phyloP scores from a whole-genome alignment of 2,329 filamentous ascomycete species.

The Neonectria neomacrospora region DNA sequence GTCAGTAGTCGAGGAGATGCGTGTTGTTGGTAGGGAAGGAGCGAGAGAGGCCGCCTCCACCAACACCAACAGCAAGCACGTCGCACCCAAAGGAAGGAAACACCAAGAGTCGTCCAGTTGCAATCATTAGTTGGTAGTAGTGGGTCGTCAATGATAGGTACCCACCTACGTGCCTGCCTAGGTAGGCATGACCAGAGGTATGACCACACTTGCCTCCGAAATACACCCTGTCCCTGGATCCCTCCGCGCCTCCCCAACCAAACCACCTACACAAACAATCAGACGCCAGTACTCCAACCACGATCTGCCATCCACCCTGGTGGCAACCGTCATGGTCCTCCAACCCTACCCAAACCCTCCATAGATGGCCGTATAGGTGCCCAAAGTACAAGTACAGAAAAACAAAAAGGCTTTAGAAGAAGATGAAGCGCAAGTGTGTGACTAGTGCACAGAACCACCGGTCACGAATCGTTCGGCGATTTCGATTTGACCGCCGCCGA shows the following conservation, averaged over 20 bases:
- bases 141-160: neutral
- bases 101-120: neutral
- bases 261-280: constrained; percentile 17
- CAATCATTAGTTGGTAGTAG: constrained; percentile 7
- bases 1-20: neutral
- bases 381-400: constrained; percentile 28
- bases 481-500: constrained; percentile 75
- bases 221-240: neutral
- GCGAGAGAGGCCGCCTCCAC: neutral
- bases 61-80: neutral
- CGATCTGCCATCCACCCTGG: constrained; percentile 20
- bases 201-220: constrained; percentile 2
- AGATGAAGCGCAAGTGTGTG: neutral
- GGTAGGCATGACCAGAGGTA: neutral
- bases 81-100: neutral
- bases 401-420: constrained; percentile 8
- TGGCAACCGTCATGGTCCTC: constrained; percentile 19
- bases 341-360: constrained; percentile 21
- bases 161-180: neutral
- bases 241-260: neutral
- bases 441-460: constrained; percentile 23
- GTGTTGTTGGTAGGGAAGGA: neutral
- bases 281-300: constrained; percentile 28
- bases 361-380: constrained; percentile 20
- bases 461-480: constrained; percentile 60